Evolutionary conservation across 2,329 filamentous ascomycete species (phyloP).

Genomic region (Aspergillus persii): DNA sequence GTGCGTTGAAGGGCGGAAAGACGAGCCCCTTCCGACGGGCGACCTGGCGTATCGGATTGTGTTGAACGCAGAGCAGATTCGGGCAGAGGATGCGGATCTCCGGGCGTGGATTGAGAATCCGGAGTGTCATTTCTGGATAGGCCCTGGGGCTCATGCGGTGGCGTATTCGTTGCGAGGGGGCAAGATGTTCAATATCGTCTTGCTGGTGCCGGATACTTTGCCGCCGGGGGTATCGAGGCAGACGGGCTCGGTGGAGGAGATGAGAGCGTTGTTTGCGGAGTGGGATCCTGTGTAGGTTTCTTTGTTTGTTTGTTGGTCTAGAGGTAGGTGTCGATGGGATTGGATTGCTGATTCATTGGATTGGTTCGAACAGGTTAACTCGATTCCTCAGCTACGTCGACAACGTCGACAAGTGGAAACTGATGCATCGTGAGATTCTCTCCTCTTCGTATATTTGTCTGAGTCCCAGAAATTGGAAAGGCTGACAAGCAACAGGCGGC

Average conservation of each 20-base stretch:
- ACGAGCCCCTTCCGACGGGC: conserved; percentile 57
- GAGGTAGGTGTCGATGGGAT: background rate
- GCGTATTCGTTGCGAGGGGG: conserved; percentile 59
- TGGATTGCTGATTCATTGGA: background rate
- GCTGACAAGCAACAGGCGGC: conserved; percentile 32
- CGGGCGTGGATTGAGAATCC: conserved; percentile 53
- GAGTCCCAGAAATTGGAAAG: background rate
- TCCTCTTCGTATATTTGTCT: background rate
- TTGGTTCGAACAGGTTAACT: conserved; percentile 25
- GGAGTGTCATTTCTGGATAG: conserved; percentile 61
- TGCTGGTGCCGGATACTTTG: conserved; percentile 64
- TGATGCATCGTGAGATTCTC: conserved; percentile 48
- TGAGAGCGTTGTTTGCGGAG: conserved; percentile 56
- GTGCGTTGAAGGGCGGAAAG: conserved; percentile 46
- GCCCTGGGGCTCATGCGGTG: conserved; percentile 60
- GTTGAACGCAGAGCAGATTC: conserved; percentile 51
- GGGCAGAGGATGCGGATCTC: conserved; percentile 46
- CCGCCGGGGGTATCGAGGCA: conserved; percentile 53
- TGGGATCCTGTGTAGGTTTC: conserved; percentile 59
- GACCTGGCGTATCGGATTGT: conserved; percentile 66
- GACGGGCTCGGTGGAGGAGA: conserved; percentile 58
- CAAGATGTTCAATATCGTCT: conserved; percentile 63
- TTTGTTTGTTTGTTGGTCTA: background rate
- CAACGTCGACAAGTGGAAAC: conserved; percentile 66
- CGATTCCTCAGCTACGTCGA: conserved; percentile 52